Conservation (phyloP, 2,329 filamentous ascomycete species). For the Colletotrichum agaves region DNA sequence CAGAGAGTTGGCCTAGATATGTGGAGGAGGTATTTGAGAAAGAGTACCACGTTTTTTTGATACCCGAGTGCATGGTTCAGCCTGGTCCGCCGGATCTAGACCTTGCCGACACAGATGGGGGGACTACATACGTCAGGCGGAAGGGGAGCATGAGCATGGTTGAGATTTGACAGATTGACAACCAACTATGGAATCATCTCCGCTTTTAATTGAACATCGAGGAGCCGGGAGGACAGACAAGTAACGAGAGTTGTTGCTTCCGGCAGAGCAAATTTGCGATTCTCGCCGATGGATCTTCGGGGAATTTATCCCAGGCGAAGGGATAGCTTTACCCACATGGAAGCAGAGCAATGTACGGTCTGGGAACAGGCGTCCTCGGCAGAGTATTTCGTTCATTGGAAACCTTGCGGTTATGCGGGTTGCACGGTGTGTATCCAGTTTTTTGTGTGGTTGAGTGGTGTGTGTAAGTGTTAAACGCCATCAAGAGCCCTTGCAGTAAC, state of each 20-base stretch:
- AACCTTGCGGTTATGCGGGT: conserved; percentile 16
- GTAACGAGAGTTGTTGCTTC: not conserved
- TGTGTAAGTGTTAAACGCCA: not conserved
- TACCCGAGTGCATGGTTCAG: no score
- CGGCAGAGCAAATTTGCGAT: not conserved
- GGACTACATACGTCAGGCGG: conserved; percentile 7
- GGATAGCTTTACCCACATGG: not conserved
- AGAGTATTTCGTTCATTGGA: not conserved
- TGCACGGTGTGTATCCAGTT: not conserved
- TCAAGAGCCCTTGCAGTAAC: conserved; percentile 24
- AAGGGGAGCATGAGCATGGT: not conserved
- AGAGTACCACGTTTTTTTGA: no score
- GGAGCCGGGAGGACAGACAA: conserved; percentile 17
- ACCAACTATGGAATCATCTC: not conserved
- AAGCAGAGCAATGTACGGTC: not conserved
- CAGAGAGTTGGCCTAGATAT: no score
- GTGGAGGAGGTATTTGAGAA: no score
- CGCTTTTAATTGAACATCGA: not conserved
- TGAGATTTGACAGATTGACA: not conserved
- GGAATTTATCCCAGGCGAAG: conserved; percentile 7
- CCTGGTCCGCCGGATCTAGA: conserved; percentile 23
- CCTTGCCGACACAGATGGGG: conserved; percentile 19
- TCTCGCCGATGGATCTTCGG: conserved; percentile 25
- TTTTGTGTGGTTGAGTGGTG: conserved; percentile 1
- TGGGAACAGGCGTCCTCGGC: not conserved